phyloP scores from a whole-genome alignment of 2,329 filamentous ascomycete species.

The Aspergillus luchuensis region DNA sequence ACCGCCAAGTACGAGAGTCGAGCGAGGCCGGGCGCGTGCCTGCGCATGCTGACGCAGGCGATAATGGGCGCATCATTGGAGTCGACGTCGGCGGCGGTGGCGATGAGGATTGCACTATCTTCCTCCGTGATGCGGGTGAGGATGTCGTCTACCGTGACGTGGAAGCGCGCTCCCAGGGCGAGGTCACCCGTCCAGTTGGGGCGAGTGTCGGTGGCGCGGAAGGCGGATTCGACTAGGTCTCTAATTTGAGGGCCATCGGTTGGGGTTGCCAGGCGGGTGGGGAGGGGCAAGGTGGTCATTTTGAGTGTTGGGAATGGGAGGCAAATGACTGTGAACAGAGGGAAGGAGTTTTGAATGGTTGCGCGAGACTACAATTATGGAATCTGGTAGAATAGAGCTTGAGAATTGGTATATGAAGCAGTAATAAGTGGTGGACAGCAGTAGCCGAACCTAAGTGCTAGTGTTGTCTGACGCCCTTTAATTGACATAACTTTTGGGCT shows the following conservation, averaged over 20 bases:
- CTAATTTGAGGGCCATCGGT: conserved; percentile 42
- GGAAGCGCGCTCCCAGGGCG: conserved; percentile 30
- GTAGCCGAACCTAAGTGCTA: not conserved
- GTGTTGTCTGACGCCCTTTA: not conserved
- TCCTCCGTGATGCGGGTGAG: conserved; percentile 29
- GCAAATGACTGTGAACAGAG: no score
- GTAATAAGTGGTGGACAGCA: not conserved
- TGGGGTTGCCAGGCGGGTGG: conserved; percentile 36
- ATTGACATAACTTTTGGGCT: not conserved
- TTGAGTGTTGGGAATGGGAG: not conserved
- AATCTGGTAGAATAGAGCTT: not conserved
- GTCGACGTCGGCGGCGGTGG: conserved; percentile 13
- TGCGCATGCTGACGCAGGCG: not conserved
- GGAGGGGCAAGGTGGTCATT: not conserved
- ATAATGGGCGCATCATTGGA: not conserved
- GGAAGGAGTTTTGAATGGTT: not conserved
- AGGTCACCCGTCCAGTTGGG: conserved; percentile 40
- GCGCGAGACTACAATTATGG: not conserved
- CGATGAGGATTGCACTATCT: conserved; percentile 31
- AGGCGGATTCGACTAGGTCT: conserved; percentile 44
- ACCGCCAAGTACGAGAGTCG: not conserved
- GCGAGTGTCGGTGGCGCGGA: conserved; percentile 44
- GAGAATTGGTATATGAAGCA: no score
- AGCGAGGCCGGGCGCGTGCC: not conserved
- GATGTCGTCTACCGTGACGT: conserved; percentile 26